These are phyloP conservation scores for Anaeramoeba ignava DNA, from an alignment of 78 protist species.

Conservation along the genomic window DNA sequence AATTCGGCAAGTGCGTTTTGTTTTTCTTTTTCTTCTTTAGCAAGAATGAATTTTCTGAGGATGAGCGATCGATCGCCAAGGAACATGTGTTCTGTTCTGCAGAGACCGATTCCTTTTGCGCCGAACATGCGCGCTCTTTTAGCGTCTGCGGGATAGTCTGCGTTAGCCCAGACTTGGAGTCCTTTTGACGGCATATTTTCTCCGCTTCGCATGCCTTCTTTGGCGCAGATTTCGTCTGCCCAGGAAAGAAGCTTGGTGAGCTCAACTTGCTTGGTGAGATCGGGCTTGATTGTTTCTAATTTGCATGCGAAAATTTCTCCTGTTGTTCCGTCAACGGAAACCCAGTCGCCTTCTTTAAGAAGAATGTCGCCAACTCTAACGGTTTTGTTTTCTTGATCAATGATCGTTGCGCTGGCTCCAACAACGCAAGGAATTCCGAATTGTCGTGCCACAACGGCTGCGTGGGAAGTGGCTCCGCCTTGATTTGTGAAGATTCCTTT, in stretches of 20 bases:
- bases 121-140: constrained; percentile 35
- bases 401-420: too few relatives aligned
- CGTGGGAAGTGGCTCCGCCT: constrained; percentile 63
- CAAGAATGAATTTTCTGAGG: constrained; percentile 55
- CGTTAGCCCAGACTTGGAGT: too few relatives aligned
- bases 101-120: constrained; percentile 45
- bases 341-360: constrained; percentile 34
- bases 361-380: constrained; percentile 15
- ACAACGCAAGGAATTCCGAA: constrained; percentile 60
- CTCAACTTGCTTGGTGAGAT: too few relatives aligned
- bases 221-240: too few relatives aligned
- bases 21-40: constrained; percentile 28
- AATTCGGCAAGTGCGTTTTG: constrained; percentile 35
- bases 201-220: too few relatives aligned
- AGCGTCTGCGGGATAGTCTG: constrained; percentile 58
- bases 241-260: too few relatives aligned
- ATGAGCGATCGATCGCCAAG: constrained; percentile 27
- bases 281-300: too few relatives aligned
- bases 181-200: too few relatives aligned
- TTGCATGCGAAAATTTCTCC: constrained; percentile 46
- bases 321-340: constrained; percentile 54
- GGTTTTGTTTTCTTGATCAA: constrained; percentile 27
- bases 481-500: constrained; percentile 54
- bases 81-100: constrained; percentile 78
- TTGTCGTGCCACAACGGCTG: constrained; percentile 72